Conservation (phyloP, 805 yeast genomes). For the Clavispora santaluciae region DNA sequence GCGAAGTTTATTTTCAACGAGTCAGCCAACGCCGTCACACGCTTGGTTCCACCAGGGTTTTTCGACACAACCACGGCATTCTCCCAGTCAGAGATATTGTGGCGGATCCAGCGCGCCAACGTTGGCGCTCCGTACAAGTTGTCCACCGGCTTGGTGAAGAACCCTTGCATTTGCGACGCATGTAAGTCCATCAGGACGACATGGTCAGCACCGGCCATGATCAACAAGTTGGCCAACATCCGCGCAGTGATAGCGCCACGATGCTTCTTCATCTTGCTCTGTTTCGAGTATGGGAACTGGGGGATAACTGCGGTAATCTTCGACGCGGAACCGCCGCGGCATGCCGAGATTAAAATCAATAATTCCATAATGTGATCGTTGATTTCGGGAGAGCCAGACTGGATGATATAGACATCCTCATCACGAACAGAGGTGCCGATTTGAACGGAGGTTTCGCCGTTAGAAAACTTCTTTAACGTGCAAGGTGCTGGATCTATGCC, state of each 20-base stretch:
- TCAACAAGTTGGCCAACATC: slow-evolving; percentile 89
- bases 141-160: slow-evolving; percentile 95
- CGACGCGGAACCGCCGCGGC: slow-evolving; percentile 97
- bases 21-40: slow-evolving; percentile 98
- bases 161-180: slow-evolving; percentile 99
- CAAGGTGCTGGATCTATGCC: slow-evolving; percentile 95
- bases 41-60: slow-evolving; percentile 97
- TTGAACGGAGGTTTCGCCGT: slow-evolving; percentile 96
- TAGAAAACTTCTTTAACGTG: slow-evolving; percentile 84
- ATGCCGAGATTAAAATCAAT: slow-evolving; percentile 87
- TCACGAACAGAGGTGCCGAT: slow-evolving; percentile 94
- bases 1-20: slow-evolving; percentile 93
- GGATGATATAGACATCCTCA: slow-evolving; percentile 87
- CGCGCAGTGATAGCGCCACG: slow-evolving; percentile 98
- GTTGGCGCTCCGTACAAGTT: slow-evolving; percentile 96
- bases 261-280: slow-evolving; percentile 97
- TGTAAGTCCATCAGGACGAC: slow-evolving; percentile 94
- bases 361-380: slow-evolving; percentile 97
- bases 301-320: slow-evolving; percentile 97
- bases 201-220: slow-evolving; percentile 99
- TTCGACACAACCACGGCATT: slow-evolving; percentile 96
- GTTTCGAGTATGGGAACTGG: slow-evolving; percentile 90
- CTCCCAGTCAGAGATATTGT: slow-evolving; percentile 77
- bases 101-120: slow-evolving; percentile 91
- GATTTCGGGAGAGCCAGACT: slow-evolving; percentile 79